Evolutionary conservation across 2,329 filamentous ascomycete species (phyloP).

Genomic region (Fusarium bulbicola): DNA sequence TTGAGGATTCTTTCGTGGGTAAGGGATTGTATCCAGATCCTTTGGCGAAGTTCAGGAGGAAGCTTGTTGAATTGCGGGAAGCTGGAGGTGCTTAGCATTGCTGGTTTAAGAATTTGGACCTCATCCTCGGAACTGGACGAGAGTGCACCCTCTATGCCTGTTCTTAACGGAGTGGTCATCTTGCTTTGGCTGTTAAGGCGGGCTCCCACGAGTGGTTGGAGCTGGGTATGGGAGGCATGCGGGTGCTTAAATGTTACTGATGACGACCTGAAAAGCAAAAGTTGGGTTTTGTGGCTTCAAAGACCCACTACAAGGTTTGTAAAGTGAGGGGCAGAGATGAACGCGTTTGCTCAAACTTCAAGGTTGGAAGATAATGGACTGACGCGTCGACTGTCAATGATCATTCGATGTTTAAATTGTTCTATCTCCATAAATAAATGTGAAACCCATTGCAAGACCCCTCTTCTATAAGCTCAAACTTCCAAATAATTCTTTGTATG

Average conservation of each 20-base stretch:
- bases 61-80: background rate
- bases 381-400: too few species aligned
- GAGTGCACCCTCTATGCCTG: background rate
- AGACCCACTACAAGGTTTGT: too few species aligned
- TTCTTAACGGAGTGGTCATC: background rate
- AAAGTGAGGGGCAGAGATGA: too few species aligned
- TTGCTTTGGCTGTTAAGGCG: background rate
- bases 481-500: background rate
- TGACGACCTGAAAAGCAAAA: background rate
- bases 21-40: background rate
- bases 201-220: background rate
- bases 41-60: background rate
- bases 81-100: background rate
- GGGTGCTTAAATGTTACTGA: background rate
- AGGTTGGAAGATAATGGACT: background rate
- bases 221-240: background rate
- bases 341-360: background rate
- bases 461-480: background rate
- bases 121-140: background rate
- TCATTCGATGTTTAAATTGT: background rate
- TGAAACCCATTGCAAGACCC: rapidly evolving
- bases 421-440: background rate
- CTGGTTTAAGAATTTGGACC: background rate
- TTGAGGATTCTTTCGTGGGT: background rate
- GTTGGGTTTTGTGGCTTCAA: background rate